Percentiles rank a stretch among this genome's conserved stretches.
These are phyloP conservation scores for Firmiana major DNA, from an alignment of 345 rosid species.

Conservation along the genomic window DNA sequence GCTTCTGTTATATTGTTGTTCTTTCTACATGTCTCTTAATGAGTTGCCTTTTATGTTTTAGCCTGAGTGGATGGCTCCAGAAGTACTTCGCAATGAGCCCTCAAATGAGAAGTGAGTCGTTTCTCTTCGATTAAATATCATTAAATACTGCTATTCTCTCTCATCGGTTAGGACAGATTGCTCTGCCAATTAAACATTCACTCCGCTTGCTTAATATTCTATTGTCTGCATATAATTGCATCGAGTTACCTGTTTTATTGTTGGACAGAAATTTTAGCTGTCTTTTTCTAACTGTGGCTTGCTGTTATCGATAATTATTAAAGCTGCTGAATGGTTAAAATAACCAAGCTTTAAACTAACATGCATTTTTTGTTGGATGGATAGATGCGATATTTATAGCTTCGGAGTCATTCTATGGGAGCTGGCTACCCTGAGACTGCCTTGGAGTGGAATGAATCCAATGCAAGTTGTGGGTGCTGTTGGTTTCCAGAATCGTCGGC, in stretches of 20 bases:
- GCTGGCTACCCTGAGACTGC: slow-evolving; percentile 86
- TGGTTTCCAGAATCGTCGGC: slow-evolving; percentile 96
- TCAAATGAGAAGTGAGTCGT: slow-evolving; percentile 92
- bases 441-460: slow-evolving; percentile 99
- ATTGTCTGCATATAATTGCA: slow-evolving; percentile 1
- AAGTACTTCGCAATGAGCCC: slow-evolving; percentile 92
- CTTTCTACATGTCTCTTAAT: slow-evolving; percentile 24
- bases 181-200: neutral
- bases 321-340: neutral
- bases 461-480: slow-evolving; percentile 99
- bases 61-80: slow-evolving; percentile 99
- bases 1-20: neutral
- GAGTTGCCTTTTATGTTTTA: slow-evolving; percentile 34
- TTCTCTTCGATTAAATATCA: neutral
- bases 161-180: neutral
- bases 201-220: neutral
- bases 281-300: neutral
- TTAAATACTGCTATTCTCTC: neutral
- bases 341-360: neutral
- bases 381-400: slow-evolving; percentile 96
- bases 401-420: slow-evolving; percentile 98
- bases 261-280: neutral
- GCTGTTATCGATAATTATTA: neutral
- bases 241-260: neutral
- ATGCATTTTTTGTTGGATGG: slow-evolving; percentile 16